Evolutionary conservation across 1,139 yeast species (phyloP).

Genomic region (Geotrichum bryndzae): DNA sequence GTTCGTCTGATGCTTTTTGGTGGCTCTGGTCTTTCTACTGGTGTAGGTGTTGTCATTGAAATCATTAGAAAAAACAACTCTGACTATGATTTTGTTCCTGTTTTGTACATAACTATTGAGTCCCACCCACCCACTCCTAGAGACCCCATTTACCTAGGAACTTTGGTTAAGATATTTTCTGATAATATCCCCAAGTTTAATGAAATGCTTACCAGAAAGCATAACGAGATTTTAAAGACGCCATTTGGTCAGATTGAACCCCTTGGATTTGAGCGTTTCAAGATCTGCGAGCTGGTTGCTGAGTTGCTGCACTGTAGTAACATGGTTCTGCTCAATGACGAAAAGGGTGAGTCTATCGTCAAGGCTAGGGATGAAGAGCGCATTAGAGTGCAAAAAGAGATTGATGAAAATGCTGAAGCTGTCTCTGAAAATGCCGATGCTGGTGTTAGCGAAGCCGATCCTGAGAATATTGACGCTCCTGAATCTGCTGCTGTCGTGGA

Average conservation of each 20-base stretch:
- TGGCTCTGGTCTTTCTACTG: slow-evolving; percentile 87
- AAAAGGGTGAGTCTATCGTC: slow-evolving; percentile 74
- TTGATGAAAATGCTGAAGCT: slow-evolving; percentile 23
- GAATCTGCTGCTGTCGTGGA: not conserved
- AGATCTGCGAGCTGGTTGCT: slow-evolving; percentile 90
- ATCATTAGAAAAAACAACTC: slow-evolving; percentile 92
- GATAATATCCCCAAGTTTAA: slow-evolving; percentile 67
- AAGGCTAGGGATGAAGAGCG: slow-evolving; percentile 69
- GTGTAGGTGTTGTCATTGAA: slow-evolving; percentile 93
- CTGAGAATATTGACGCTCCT: slow-evolving; percentile 17
- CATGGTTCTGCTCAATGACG: slow-evolving; percentile 88
- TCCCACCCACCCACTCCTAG: slow-evolving; percentile 93
- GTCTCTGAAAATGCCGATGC: slow-evolving; percentile 19
- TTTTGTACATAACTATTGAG: slow-evolving; percentile 77
- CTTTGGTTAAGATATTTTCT: slow-evolving; percentile 74
- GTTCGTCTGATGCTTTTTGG: slow-evolving; percentile 85
- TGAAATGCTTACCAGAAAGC: slow-evolving; percentile 41
- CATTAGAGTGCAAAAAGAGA: slow-evolving; percentile 38
- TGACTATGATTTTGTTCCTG: slow-evolving; percentile 88
- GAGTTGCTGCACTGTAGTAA: slow-evolving; percentile 93
- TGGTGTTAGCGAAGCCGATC: slow-evolving; percentile 9
- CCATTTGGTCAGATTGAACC: slow-evolving; percentile 79
- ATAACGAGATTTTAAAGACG: slow-evolving; percentile 47
- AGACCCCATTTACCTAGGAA: slow-evolving; percentile 91
- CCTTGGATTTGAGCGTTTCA: slow-evolving; percentile 89